A percentile compares a stretch with the other conserved stretches of the same genome.
Conservation (phyloP, 2,329 filamentous ascomycete genomes). For the Colletotrichum somersetense region DNA sequence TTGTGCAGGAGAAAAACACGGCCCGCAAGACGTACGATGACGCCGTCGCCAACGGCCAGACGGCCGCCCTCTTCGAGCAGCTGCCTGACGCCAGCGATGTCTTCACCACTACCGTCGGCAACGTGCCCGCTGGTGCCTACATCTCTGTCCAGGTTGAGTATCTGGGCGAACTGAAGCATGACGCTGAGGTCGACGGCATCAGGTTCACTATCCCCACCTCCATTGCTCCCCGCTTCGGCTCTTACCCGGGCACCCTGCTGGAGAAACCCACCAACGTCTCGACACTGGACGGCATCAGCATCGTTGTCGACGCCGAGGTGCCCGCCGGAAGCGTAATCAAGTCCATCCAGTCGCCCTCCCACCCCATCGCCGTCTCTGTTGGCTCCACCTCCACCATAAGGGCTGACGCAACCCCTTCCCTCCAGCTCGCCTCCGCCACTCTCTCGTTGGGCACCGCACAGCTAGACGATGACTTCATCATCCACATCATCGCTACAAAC, state of each 20-base stretch:
- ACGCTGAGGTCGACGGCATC: conserved; percentile 75
- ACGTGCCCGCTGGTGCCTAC: conserved; percentile 69
- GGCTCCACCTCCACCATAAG: conserved; percentile 65
- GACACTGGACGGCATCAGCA: conserved; percentile 40
- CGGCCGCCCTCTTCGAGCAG: conserved; percentile 75
- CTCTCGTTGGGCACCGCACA: conserved; percentile 65
- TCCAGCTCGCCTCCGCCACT: conserved; percentile 72
- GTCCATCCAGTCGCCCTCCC: conserved; percentile 74
- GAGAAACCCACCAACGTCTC: conserved; percentile 34
- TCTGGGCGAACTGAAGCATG: conserved; percentile 78
- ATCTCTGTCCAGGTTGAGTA: conserved; percentile 74
- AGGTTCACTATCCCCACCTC: conserved; percentile 76
- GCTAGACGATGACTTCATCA: conserved; percentile 74
- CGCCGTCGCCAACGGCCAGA: conserved; percentile 69
- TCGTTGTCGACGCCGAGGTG: conserved; percentile 59
- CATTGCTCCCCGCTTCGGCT: conserved; percentile 76
- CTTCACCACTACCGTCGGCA: conserved; percentile 77
- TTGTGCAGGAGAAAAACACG: conserved; percentile 74
- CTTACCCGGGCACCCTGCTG: conserved; percentile 54
- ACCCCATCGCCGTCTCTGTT: conserved; percentile 75
- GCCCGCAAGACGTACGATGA: conserved; percentile 71
- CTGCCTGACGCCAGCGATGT: conserved; percentile 71
- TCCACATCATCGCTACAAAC: conserved; percentile 73
- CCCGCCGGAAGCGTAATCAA: conserved; percentile 68
- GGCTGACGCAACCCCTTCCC: conserved; percentile 60